Base-by-base conservation (phyloP, 805 yeast species). In the Saitoella complicata region DNA sequence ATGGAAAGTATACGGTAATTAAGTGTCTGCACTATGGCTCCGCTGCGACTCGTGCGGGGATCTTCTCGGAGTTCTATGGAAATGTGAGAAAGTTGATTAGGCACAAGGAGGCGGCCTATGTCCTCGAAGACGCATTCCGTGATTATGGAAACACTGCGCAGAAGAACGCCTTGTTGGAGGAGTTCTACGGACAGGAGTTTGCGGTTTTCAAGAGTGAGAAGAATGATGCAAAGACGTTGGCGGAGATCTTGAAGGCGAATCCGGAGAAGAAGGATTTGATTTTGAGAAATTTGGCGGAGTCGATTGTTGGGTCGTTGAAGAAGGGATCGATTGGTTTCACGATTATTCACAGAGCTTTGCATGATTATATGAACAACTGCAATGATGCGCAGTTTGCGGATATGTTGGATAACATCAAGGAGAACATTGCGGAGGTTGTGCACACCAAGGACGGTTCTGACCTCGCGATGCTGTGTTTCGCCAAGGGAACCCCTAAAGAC, bases 61-160 rank as follows among this genome's bases (percentile, higher is more conserved):
- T 88, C 46, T 70, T 87, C 46, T 72, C 79, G 57, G 95, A 86
- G 65, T 70, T 88, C 52, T 94, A 86, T 58, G 98, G 98, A 42
- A 78, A 79, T 55, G 73, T 84, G 56, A 73, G 95, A 61, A 88
- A 85, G 64, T 69, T 88, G 47, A 85, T 88, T 91, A 78, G 94
- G 69, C 96, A 88, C 65, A 80, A 82, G 66, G 97, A 88, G 70
- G 98, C 96, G 64, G 97, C 97, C 9, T 86, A 88, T 57, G 97
- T 88, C 37, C 86, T 87, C 52, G 97, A 88, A 64, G 98, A 88
- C 69, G 69, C 84, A 56, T 88, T 70, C 59, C 83, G 84, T 29
- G 73, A 86, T 46, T 88, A 87, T 62, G 76, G 95, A 7, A 75
- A 85, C 29, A 72, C 80, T 32, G 83, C 78, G 50, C 97, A 88